Evolutionary conservation across 192 early-diverging fungal genomes (phyloP).

Genomic region (Backusella liffmaniae): DNA sequence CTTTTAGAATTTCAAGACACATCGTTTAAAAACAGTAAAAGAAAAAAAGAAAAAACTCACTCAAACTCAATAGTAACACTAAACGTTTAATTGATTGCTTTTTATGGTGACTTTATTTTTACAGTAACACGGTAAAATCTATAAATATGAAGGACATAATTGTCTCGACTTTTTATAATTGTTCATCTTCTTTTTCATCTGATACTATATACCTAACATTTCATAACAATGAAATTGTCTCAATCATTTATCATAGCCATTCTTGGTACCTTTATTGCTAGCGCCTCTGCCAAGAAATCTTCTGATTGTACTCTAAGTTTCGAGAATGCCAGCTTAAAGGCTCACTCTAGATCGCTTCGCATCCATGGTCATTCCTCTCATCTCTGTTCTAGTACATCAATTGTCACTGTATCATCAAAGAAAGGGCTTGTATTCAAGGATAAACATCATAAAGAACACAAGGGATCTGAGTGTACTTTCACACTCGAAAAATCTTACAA

Average conservation of each 20-base stretch:
- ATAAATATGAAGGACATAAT: neutral
- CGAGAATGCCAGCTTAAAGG: neutral
- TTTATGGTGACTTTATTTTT: neutral
- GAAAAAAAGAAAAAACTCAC: neutral
- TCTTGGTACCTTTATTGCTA: neutral
- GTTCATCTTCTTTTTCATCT: neutral
- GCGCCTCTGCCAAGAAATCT: neutral
- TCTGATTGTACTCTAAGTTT: neutral
- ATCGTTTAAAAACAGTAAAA: neutral
- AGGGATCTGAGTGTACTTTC: neutral
- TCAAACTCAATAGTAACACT: neutral
- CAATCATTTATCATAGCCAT: neutral
- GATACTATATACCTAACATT: neutral
- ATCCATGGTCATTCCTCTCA: neutral
- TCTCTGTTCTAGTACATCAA: neutral
- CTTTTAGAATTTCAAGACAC: neutral
- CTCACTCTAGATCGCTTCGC: neutral
- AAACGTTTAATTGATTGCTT: neutral
- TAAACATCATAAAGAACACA: neutral
- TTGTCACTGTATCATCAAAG: neutral
- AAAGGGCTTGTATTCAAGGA: neutral
- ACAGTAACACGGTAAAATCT: neutral
- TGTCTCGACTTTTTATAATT: neutral
- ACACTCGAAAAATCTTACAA: neutral
- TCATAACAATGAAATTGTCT: neutral